phyloP scores from a whole-genome alignment of 257 asterid species.

The Rehmannia glutinosa region DNA sequence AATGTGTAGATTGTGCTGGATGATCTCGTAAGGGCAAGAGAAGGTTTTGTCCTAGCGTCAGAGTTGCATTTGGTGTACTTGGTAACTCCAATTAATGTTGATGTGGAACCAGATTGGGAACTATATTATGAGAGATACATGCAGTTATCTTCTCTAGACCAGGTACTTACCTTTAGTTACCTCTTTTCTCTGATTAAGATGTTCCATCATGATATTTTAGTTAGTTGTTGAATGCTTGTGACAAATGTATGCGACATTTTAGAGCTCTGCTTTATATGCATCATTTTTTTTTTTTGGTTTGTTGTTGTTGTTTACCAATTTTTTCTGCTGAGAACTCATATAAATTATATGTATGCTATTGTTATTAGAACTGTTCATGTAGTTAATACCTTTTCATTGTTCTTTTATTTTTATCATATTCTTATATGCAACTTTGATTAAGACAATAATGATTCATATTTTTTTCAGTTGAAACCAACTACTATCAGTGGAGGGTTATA shows the following conservation, averaged over 20 bases:
- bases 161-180: constrained; percentile 42
- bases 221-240: constrained; percentile 3
- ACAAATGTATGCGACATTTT: not conserved
- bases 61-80: constrained; percentile 95
- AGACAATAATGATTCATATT: not conserved
- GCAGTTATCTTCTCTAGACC: constrained; percentile 83
- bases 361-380: not conserved
- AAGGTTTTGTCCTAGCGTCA: constrained; percentile 98
- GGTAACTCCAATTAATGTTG: constrained; percentile 96
- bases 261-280: not conserved
- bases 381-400: not conserved
- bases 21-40: constrained; percentile 92
- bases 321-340: not conserved
- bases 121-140: constrained; percentile 87
- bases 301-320: not conserved
- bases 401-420: not conserved
- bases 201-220: not conserved
- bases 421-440: not conserved
- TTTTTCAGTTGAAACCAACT: not conserved
- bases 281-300: too few species aligned
- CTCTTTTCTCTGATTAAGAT: constrained; percentile 4
- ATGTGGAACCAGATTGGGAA: constrained; percentile 97
- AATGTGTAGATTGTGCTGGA: constrained; percentile 81
- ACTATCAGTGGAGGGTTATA: not conserved
- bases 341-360: not conserved